Percentiles rank a stretch among this genome's conserved stretches.
Conservation (phyloP, 2,329 filamentous ascomycete genomes). For the Penicillium sp. region DNA sequence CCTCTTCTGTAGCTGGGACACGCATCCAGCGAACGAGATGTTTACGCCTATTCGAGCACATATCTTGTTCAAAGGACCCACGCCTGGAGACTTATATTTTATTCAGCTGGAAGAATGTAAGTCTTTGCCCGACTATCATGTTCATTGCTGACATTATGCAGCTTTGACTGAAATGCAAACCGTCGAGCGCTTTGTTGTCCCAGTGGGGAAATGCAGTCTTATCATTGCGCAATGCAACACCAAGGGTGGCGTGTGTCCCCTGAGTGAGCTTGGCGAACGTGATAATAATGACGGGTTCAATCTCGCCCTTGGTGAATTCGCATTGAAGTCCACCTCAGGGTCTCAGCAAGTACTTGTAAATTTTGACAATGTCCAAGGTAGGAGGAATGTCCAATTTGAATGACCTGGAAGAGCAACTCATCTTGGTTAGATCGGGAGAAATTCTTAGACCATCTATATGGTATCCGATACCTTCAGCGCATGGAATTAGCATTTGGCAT, state of each 20-base stretch:
- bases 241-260: background rate
- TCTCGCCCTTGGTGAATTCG: background rate
- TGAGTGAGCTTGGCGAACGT: background rate
- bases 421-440: background rate
- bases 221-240: background rate
- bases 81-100: background rate
- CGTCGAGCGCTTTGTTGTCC: background rate
- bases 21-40: background rate
- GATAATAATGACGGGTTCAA: background rate
- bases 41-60: background rate
- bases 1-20: background rate
- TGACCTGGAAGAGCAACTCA: background rate
- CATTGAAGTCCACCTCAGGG: background rate
- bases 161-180: background rate
- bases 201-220: background rate
- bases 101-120: background rate
- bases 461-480: background rate
- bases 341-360: background rate
- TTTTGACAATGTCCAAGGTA: background rate
- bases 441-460: background rate
- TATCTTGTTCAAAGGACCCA: background rate
- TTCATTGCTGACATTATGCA: background rate
- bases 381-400: background rate
- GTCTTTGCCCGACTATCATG: background rate
- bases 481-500: background rate